phyloP scores from a whole-genome alignment of 306 rosid genomes.

The Trifolium subterraneum region DNA sequence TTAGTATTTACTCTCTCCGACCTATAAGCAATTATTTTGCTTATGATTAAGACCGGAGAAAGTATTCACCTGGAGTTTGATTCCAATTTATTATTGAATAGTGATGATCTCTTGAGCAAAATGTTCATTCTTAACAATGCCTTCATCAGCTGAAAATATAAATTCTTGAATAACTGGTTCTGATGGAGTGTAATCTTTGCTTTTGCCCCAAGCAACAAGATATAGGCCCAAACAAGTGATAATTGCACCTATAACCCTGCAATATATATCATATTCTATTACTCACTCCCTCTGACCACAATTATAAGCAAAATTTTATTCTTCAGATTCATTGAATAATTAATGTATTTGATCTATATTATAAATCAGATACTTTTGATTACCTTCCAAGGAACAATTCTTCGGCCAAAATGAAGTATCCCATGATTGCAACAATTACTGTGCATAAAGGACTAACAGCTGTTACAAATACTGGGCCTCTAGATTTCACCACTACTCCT shows the following conservation, averaged over 20 bases:
- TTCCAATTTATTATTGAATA: no score
- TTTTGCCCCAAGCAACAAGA: slow-evolving; percentile 87
- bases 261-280: neutral
- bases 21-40: no score
- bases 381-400: slow-evolving; percentile 83
- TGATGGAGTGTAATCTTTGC: slow-evolving; percentile 59
- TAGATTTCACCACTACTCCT: slow-evolving; percentile 76
- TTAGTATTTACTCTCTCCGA: no score
- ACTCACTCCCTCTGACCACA: no score
- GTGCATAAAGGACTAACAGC: slow-evolving; percentile 77
- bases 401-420: slow-evolving; percentile 65
- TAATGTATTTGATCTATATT: no score
- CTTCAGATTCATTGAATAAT: no score
- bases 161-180: slow-evolving; percentile 38
- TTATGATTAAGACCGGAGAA: no score
- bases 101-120: no score
- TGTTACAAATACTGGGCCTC: slow-evolving; percentile 96
- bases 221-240: slow-evolving; percentile 69
- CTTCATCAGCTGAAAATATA: no score
- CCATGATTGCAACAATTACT: slow-evolving; percentile 81
- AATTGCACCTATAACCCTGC: slow-evolving; percentile 75
- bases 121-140: no score
- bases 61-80: no score
- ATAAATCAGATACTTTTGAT: neutral
- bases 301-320: no score